Evolutionary conservation across 495 filamentous ascomycete species (phyloP), one percentile per base, ranked within the genome.

Genomic region (Oleoguttula mirabilis): DNA sequence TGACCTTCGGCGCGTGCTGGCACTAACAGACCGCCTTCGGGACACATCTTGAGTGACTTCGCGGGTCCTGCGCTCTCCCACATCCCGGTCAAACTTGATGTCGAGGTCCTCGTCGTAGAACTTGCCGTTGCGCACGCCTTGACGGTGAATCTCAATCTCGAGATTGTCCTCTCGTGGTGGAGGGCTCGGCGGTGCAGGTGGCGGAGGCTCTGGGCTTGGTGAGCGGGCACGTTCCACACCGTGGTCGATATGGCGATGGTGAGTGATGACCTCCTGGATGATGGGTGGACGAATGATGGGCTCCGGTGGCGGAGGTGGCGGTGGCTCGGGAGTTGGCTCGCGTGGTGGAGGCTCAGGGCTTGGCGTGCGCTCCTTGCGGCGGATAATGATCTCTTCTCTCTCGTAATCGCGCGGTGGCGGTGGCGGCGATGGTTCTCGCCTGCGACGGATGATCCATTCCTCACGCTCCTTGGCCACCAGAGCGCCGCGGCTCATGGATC

Each of bases 231-330:
- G 41, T 43, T 58, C 58, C 11, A 65, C 52, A 28, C 62, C 87
- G 63, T 94, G 84, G 58, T 94, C 82, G 54, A 93, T 82, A 52
- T 88, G 80, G 17, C 80, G 71, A 55, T 90, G 87, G 59, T 87
- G 84, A 1, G 82, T 85, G 44, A 87, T 82, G 32, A 90, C 72
- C 55, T 92, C 81, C 46, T 84, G 75, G 54, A 82, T 77, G 51
- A 75, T 71, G 51, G 84, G 77, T 21, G 70, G 59, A 39, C 76
- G 73, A 48, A 73, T 69, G 54, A 85, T 77, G 21, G 69, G 56
- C 41, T 76, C 73, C 30, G 68, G 66, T 19, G 64, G 55, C 22
- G 71, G 72, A 15, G 66, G 63, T 19, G 68, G 69, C 6, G 63
- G 52, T 36, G 58, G 54, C 10, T 59, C 40, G 25, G 54, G 50